These are phyloP conservation scores for Ensete glaucum DNA, from an alignment of 176 grass and related monocot species.

Conservation along the genomic window DNA sequence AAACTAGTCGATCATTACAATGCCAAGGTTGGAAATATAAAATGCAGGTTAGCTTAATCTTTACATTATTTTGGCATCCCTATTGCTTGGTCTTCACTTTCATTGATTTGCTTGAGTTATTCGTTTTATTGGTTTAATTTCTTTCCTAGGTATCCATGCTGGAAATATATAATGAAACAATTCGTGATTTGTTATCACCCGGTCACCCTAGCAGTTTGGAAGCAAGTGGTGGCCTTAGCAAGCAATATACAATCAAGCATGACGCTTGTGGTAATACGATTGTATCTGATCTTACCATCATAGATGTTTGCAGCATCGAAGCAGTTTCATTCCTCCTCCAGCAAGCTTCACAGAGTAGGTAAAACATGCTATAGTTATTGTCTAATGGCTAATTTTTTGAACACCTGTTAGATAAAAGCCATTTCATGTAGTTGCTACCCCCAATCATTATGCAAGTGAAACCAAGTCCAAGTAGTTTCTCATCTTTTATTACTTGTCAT, in stretches of 20 bases:
- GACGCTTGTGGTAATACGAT: slow-evolving; percentile 63
- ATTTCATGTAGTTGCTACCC: background rate
- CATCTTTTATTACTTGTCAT: too few relatives aligned
- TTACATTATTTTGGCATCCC: background rate
- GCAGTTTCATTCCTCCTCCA: slow-evolving; percentile 59
- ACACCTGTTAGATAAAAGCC: background rate
- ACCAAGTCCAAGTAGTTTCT: too few relatives aligned
- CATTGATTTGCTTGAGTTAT: background rate
- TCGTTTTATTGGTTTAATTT: background rate
- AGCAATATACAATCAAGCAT: slow-evolving; percentile 77
- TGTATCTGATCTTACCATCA: slow-evolving; percentile 65
- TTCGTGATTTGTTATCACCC: slow-evolving; percentile 68
- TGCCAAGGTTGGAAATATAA: slow-evolving; percentile 79
- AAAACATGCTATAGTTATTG: background rate
- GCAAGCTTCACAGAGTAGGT: slow-evolving; percentile 78
- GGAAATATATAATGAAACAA: slow-evolving; percentile 92
- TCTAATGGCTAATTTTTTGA: background rate
- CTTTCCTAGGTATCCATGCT: slow-evolving; percentile 65
- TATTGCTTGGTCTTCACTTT: background rate
- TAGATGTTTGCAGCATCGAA: slow-evolving; percentile 45
- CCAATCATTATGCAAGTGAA: too few relatives aligned
- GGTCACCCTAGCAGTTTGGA: slow-evolving; percentile 30
- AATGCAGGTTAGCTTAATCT: slow-evolving; percentile 46
- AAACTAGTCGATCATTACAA: slow-evolving; percentile 46
- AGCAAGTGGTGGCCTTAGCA: slow-evolving; percentile 14